phyloP scores from a whole-genome alignment of 805 yeast species.

The Candida sakaeoensis region DNA sequence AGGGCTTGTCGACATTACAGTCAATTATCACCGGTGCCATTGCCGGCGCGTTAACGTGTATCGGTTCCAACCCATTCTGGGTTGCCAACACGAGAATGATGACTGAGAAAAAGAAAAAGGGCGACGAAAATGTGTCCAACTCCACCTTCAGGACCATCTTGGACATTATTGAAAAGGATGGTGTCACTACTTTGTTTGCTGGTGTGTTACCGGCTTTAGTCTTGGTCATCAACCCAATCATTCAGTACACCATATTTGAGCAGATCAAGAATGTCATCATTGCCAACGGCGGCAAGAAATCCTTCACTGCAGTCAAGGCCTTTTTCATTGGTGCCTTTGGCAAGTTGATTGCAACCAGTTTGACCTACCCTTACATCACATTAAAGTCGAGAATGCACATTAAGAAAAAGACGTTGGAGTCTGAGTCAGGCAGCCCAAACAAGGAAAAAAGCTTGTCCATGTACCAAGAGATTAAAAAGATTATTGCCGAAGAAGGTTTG shows the following conservation, averaged over 20 bases:
- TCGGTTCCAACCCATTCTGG: constrained; percentile 88
- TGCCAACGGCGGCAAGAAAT: constrained; percentile 44
- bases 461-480: constrained; percentile 51
- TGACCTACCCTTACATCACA: constrained; percentile 90
- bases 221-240: constrained; percentile 81
- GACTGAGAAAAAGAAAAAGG: constrained; percentile 40
- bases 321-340: constrained; percentile 87
- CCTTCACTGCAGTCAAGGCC: constrained; percentile 71
- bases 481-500: constrained; percentile 67
- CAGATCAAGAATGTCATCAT: constrained; percentile 69
- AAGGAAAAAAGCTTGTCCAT: constrained; percentile 34
- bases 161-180: constrained; percentile 68
- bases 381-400: constrained; percentile 86
- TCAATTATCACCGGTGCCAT: constrained; percentile 75
- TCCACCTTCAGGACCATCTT: constrained; percentile 55
- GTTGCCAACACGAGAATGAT: constrained; percentile 90
- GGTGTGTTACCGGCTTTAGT: constrained; percentile 88
- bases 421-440: constrained; percentile 11
- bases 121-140: constrained; percentile 15
- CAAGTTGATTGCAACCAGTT: constrained; percentile 81
- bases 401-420: constrained; percentile 31
- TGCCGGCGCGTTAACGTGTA: constrained; percentile 83
- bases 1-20: constrained; percentile 57
- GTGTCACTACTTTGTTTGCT: constrained; percentile 67
- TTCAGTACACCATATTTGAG: constrained; percentile 89